Base-by-base conservation (phyloP, 176 grass and related monocot species). In the Aegilops tauschii region DNA sequence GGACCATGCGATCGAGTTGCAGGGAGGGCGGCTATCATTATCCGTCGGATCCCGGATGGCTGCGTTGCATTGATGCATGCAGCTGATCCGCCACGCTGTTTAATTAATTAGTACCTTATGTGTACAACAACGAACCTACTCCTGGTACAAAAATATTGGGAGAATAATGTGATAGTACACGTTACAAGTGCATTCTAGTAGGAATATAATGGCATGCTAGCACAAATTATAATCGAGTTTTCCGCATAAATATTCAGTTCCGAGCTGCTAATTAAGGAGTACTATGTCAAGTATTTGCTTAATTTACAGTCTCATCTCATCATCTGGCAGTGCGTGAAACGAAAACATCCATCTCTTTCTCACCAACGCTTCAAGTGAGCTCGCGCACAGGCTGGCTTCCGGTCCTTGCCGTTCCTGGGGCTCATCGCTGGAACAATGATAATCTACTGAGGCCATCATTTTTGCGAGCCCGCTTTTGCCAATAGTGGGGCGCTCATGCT, bases 401-500 rank as follows among this genome's bases (percentile, higher is more conserved):
- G 20, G 29, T n/a, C 30, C 30, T 1, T 30, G 30, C 49, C 31
- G 18, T 54, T 50, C 0, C 17, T 18, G 20, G 34, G 21, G 39
- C 56, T 80, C 56, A 23, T 69, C 34, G 71, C 42, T 44, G 11
- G 32, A 30, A 59, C 25, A 68, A 85, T 65, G 67, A 42, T 65
- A 44, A 45, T 21, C 61, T 9, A 49, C 34, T 14, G 82, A 65
- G 23, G 42, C 45, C 77, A 76, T 68, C 45, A 58, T 54, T 16
- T 42, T 39, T 13, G 52, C 21, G 20, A 12, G 17, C 9, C 9
- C 36, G 1, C 52, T 89, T 89, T 82, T 63, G 83, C 50, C 49
- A 77, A 78, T n/a, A 61, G 88, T 71, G 88, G 83, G 76, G 78
- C 71, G 35, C 63, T 82, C 83, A 32, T 77, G 78, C 83, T 69